Evolutionary conservation across 2,329 filamentous ascomycete genomes (phyloP).

Genomic region (Penicillium sp.): DNA sequence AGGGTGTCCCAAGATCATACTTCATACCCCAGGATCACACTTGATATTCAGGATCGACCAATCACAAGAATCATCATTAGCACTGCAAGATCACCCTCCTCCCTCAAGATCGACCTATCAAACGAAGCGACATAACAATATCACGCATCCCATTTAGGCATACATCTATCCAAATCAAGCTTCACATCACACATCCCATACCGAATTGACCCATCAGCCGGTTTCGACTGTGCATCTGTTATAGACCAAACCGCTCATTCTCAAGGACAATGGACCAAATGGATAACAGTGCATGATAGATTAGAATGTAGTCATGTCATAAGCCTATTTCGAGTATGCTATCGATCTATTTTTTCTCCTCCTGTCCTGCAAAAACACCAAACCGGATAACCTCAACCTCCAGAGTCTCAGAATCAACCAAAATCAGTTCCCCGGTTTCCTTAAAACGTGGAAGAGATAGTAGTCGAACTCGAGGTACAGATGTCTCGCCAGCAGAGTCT

Average conservation of each 20-base stretch:
- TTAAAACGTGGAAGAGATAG: conserved; percentile 83
- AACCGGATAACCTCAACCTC: conserved; percentile 71
- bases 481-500: conserved; percentile 44
- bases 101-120: not conserved
- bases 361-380: conserved; percentile 40
- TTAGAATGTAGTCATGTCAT: conserved; percentile 11
- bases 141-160: not conserved
- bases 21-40: too few relatives aligned
- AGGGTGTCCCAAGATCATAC: too few relatives aligned
- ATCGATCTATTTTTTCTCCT: conserved; percentile 34
- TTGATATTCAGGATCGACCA: too few relatives aligned
- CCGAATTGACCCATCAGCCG: not conserved
- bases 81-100: too few relatives aligned
- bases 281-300: not conserved
- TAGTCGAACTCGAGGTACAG: conserved; percentile 71
- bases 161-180: not conserved
- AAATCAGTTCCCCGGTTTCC: conserved; percentile 73
- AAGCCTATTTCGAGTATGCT: conserved; percentile 3
- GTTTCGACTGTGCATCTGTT: not conserved
- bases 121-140: too few relatives aligned
- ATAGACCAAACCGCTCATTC: not conserved
- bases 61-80: too few relatives aligned
- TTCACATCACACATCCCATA: not conserved
- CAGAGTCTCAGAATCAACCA: conserved; percentile 83
- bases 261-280: not conserved